Base-by-base conservation (phyloP, 768 basidiomycete genomes). In the Mycena epipterygia region DNA sequence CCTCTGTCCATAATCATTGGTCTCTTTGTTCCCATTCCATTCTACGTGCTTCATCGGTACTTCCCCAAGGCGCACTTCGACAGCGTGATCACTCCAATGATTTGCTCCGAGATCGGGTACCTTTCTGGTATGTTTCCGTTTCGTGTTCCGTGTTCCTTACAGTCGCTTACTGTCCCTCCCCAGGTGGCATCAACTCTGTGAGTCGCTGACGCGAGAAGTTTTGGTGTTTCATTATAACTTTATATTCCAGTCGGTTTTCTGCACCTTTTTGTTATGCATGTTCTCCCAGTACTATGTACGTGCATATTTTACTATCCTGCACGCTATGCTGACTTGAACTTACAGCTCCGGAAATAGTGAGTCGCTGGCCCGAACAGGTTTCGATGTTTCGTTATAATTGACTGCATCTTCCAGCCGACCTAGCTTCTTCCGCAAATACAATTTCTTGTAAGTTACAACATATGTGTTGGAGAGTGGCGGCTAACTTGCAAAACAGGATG, bases 181-280 rank as follows among this genome's bases (percentile, higher is more conserved):
- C 17, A 41, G 88, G 88, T 61, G 89, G 89, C 19, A 88, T 90
- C 77, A 90, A 90, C 81, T 86, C 84, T 86, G 16, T 44, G 17
- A 37, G 35, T 37, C 35, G 6, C 35, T 6, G 8, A 37, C 35
- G 35, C 14, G 35, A 37, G 35, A 37, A 37, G 14, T 37, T 6
- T 14, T 14, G 8, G 6, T 6, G 14, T 14, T 14, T 14, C 35
- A 14, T 37, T 14, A 37, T n/a, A n/a, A n/a, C n/a, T 7, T 37
- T 14, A 37, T 37, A 37, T 7, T 37, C 35, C 14, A 7, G 5
- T 83, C 11, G 13, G 82, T 88, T 27, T 85, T 87, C 74, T 82
- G 80, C 12, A 80, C 83, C 2, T 86, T 87, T 78, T 74, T 75
- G n/a, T 72, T 87, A 17, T 52, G 57, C 23, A 5, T 67, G 17